Percentiles rank a stretch among this genome's conserved stretches.
phyloP scores from a whole-genome alignment of 2,329 filamentous ascomycete species.

The Pestalotiopsis sp. region DNA sequence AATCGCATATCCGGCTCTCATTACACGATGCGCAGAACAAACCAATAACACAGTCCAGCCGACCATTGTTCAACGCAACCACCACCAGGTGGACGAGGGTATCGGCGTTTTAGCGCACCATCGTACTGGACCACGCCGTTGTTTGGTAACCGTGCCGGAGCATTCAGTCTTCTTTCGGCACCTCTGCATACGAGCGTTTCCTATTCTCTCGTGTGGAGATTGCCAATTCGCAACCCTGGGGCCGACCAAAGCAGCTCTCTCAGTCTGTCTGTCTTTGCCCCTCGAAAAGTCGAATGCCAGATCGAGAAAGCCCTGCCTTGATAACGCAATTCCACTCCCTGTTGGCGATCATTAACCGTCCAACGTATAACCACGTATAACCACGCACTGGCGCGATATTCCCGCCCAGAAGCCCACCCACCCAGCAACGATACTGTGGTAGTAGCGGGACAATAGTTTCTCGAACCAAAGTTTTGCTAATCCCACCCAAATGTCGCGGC shows the following conservation, averaged over 20 bases:
- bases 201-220: constrained; percentile 11
- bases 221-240: constrained; percentile 4
- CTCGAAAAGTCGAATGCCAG: not conserved
- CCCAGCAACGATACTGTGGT: not conserved
- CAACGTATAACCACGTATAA: not conserved
- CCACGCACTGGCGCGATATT: not conserved
- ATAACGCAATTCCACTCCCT: constrained; percentile 11
- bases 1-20: not conserved
- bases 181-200: constrained; percentile 5
- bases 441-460: constrained; percentile 8
- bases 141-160: not conserved
- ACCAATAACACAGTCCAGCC: not conserved
- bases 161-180: not conserved
- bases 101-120: constrained; percentile 10
- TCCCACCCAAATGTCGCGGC: constrained; percentile 11
- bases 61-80: not conserved
- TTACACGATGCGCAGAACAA: constrained; percentile 1
- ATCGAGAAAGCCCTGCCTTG: not conserved
- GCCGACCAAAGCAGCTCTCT: not conserved
- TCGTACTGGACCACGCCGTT: not conserved
- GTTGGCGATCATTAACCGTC: constrained; percentile 14
- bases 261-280: not conserved
- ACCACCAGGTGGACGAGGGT: constrained; percentile 5
- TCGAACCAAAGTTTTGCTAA: not conserved
- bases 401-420: not conserved